Base-by-base conservation (phyloP, 1,284 basidiomycete species). In the Sanguinoderma infundibulare region DNA sequence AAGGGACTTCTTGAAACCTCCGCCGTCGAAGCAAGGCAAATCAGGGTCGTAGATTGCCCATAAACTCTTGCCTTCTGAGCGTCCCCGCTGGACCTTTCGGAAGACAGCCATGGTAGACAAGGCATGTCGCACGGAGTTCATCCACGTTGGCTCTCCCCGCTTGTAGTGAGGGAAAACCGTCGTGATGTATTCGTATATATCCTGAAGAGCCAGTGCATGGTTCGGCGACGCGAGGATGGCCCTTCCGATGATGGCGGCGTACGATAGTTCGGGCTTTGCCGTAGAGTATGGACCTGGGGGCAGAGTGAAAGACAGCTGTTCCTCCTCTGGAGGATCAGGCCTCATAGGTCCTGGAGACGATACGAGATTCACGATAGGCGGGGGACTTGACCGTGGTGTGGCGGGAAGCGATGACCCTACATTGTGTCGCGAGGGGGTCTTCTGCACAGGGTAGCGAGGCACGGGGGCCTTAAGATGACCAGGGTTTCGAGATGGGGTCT, bases 181-280 rank as follows among this genome's bases (percentile, higher is more conserved):
- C 61, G 93, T 94, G 71, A 99, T 97, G 84, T 89, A 99, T 70
- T 93, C 89, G 73, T 98, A 98, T 64, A 99, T 97, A 73, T 98
- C 96, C 70, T 96, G 94, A 26, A 98, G 82, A 0, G 95, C 95
- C 35, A 98, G 85, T 39, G 92, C 89, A 68, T 94, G 91, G 39
- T 91, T 86, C 0, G 87, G 85, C 1, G 94, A 95, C 14, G 93
- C 91, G 59, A 96, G 82, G 64, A 98, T 90, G 7, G 97, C 97
- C 69, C 96, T 95, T 5, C 97, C 97, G 65, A 99, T 96, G 55
- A 98, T 86, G 5, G 95, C 96, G 2, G 97, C 96, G 71, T 98
- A 98, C 2, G 95, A 96, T 32, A 87, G 84, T 32, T 90, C 86
- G 0, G 95, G 95, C 70, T 96, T 94, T 58, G 82, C 82, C 40